A percentile compares a stretch with the other conserved stretches of the same genome.
phyloP scores from a whole-genome alignment of 176 grass and related monocot genomes.

The Saccharum officinarum region DNA sequence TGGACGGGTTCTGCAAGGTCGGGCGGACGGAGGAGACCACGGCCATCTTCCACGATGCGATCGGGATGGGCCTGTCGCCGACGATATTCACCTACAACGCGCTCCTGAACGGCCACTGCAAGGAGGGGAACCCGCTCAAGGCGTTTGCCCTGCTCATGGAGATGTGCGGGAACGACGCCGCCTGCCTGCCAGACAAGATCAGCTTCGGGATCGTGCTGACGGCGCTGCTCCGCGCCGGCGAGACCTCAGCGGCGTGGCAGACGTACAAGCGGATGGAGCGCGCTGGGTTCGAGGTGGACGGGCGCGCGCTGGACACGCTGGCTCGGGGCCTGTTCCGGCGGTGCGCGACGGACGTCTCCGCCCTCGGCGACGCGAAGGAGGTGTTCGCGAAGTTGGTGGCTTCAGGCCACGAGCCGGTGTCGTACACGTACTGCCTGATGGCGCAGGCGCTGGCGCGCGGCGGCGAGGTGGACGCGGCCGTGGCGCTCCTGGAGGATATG shows the following conservation, averaged over 20 bases:
- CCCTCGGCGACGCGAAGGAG: slow-evolving; percentile 56
- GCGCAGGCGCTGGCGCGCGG: slow-evolving; percentile 83
- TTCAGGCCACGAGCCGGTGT: slow-evolving; percentile 51
- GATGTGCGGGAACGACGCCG: slow-evolving; percentile 45
- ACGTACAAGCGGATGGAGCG: slow-evolving; percentile 68
- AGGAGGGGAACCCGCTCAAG: slow-evolving; percentile 57
- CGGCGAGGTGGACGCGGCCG: slow-evolving; percentile 68
- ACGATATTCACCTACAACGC: slow-evolving; percentile 81
- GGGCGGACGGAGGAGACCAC: slow-evolving; percentile 57
- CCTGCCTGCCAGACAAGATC: slow-evolving; percentile 52
- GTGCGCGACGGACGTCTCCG: slow-evolving; percentile 38
- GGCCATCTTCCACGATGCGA: slow-evolving; percentile 55
- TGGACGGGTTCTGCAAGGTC: slow-evolving; percentile 89
- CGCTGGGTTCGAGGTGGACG: slow-evolving; percentile 64
- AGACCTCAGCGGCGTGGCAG: slow-evolving; percentile 60
- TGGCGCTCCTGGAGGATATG: slow-evolving; percentile 67
- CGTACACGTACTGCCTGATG: slow-evolving; percentile 87
- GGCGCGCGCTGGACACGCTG: slow-evolving; percentile 67
- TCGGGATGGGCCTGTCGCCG: slow-evolving; percentile 47
- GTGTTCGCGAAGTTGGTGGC: slow-evolving; percentile 53
- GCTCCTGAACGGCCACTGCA: slow-evolving; percentile 84
- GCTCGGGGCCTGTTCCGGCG: slow-evolving; percentile 65
- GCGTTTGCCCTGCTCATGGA: slow-evolving; percentile 66
- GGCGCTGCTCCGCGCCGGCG: slow-evolving; percentile 53
- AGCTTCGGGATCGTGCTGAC: slow-evolving; percentile 77